Evolutionary conservation across 2,329 filamentous ascomycete species (phyloP), one percentile per base, ranked within the genome.

Genomic region (Trichoderma hamatum): DNA sequence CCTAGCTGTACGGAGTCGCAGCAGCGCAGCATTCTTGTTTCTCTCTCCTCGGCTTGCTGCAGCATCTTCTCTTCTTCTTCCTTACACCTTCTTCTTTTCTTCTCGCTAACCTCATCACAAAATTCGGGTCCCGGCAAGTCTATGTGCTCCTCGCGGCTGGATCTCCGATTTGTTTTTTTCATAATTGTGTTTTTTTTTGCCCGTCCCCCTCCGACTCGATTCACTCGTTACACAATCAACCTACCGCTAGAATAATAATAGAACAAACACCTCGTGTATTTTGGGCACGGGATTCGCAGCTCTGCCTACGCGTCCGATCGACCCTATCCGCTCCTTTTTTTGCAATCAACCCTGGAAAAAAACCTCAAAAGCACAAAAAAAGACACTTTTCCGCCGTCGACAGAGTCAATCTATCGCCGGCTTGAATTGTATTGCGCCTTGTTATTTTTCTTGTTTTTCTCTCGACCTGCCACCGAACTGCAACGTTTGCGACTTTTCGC

Each of bases 121-220:
- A 63, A 21, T 63, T 64, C 39, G 63, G 67, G 62, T 67, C 68
- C 68, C 58, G 65, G 63, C 63, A 67, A 70, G 68, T 67, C 68
- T 14, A 51, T 55, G 68, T 70, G 58, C 52, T 70, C 68, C 68
- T 58, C 68, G 68, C 68, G 64, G 68, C 68, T 70, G 68, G 54
- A 43, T 58, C 62, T 62, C 68, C 58, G 62, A 63, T 61, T 67
- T 59, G 56, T 68, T 68, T 58, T 58, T 39, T 51, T 43, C 6
- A 32, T 56, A 56, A 36, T 58, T 58, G 36, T 64, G 24, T 67
- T 59, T 58, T 43, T 26, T 43, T 54, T 52, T 67, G 16, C 32
- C 49, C 34, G n/a, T 11, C 14, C 26, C 34, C 28, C 14, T n/a
- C 61, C 49, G 55, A 52, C 65, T 67, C 43, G 30, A 67, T 67